Evolutionary conservation across 1,139 yeast species (phyloP), one percentile per base, ranked within the genome.

Genomic region (Scheffersomyces illinoinensis): DNA sequence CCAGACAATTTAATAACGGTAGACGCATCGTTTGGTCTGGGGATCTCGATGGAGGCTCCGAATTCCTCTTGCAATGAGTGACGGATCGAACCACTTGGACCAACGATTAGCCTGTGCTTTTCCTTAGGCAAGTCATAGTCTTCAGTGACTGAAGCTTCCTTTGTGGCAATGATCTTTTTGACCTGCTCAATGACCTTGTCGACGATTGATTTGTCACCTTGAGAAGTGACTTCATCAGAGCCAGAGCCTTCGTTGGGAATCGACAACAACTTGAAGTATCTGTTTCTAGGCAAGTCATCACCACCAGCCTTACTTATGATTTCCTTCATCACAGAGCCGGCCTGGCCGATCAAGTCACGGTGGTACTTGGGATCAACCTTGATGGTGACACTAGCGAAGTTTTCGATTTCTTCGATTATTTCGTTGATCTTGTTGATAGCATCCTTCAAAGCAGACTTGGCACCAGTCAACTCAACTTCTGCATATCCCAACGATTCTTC

Each of bases 291-390:
- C 52, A 78, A 67, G 58, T 76, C 77, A 56, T 82, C 89, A 56
- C 93, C 96, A 64, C 97, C 97, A 54, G 98, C 97, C 60, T 85
- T 85, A 58, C 85, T 71, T 61, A 93, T 86, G 59, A 95, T 90
- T 57, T 88, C 91, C 66, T 89, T 86, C 80, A 91, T 86, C 49
- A 83, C 85, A 48, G 89, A 80, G 58, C 98, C 98, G 61, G 88
- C 88, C 59, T 88, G 85, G 52, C 99, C 99, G 67, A 93, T 87
- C 67, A 95, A 81, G 62, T 84, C 85, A 69, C 89, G 89, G 74
- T 90, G 96, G 78, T 87, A 89, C 72, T 90, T 87, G 58, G 91
- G 89, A 66, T 90, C 90, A 60, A 96, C 93, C 24, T 84, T 85
- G 59, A 95, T 70, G 33, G 86, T 79, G 61, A 84, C 84, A 47